These are phyloP conservation scores for Saccharata proteae DNA, from an alignment of 2,329 filamentous ascomycete species.

Conservation along the genomic window DNA sequence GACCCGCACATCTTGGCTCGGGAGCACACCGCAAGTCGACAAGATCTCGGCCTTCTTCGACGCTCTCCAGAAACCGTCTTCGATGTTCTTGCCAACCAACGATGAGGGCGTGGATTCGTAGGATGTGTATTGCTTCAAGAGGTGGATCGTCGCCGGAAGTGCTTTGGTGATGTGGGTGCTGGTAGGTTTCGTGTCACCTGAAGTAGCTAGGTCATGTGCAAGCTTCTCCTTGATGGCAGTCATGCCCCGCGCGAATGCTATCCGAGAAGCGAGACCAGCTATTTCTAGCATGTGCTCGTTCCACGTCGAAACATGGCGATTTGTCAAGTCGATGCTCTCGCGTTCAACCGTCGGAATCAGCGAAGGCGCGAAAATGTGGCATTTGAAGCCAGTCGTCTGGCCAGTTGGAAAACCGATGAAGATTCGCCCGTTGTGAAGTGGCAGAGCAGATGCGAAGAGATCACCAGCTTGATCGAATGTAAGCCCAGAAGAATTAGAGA, in stretches of 20 bases:
- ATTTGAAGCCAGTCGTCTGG: slow-evolving; percentile 86
- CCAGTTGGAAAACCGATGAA: slow-evolving; percentile 98
- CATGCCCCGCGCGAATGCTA: slow-evolving; percentile 87
- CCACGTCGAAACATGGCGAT: slow-evolving; percentile 88
- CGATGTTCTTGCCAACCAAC: slow-evolving; percentile 73
- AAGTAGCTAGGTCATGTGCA: slow-evolving; percentile 1
- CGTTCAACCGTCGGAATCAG: slow-evolving; percentile 95
- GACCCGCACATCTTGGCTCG: slow-evolving; percentile 72
- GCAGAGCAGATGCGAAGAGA: slow-evolving; percentile 82
- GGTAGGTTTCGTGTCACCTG: slow-evolving; percentile 38
- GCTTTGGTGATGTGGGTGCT: slow-evolving; percentile 22
- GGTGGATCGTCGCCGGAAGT: slow-evolving; percentile 44
- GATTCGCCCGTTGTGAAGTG: slow-evolving; percentile 77
- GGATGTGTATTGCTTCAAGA: slow-evolving; percentile 78
- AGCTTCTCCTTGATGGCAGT: slow-evolving; percentile 45
- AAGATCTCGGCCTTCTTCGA: slow-evolving; percentile 75
- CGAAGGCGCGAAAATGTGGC: slow-evolving; percentile 90
- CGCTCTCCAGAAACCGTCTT: slow-evolving; percentile 93
- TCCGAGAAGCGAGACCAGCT: slow-evolving; percentile 76
- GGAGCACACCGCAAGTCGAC: slow-evolving; percentile 75
- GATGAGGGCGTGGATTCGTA: slow-evolving; percentile 79
- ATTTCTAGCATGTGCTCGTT: slow-evolving; percentile 87
- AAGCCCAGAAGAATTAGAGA: slow-evolving; percentile 37
- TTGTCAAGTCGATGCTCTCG: slow-evolving; percentile 93
- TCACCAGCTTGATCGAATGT: slow-evolving; percentile 51